phyloP scores from a whole-genome alignment of 345 rosid species.

The Bretschneidera sinensis region DNA sequence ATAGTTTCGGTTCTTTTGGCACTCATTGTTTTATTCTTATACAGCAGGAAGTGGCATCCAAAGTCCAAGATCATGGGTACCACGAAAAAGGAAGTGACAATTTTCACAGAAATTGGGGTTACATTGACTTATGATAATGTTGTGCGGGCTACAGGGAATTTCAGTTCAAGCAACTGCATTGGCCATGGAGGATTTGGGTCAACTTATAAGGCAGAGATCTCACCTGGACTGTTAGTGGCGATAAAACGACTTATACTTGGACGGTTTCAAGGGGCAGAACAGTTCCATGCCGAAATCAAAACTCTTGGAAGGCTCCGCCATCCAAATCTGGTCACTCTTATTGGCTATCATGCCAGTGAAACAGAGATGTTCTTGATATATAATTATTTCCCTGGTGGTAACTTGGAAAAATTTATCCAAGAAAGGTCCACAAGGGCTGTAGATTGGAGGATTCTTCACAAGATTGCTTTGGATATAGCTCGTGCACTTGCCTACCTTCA shows the following conservation, averaged over 20 bases:
- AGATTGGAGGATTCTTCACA: constrained; percentile 75
- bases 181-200: constrained; percentile 68
- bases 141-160: constrained; percentile 52
- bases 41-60: constrained; percentile 34
- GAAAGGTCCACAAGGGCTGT: constrained; percentile 41
- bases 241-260: constrained; percentile 55
- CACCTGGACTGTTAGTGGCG: constrained; percentile 38
- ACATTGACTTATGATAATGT: constrained; percentile 45
- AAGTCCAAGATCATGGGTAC: constrained; percentile 32
- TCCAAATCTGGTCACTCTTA: constrained; percentile 47
- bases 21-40: constrained; percentile 39
- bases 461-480: constrained; percentile 80
- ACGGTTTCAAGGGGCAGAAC: constrained; percentile 54
- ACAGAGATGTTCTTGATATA: constrained; percentile 59
- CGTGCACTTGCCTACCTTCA: constrained; percentile 88
- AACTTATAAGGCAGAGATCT: constrained; percentile 51
- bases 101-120: constrained; percentile 37
- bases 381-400: constrained; percentile 59
- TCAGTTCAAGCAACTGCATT: constrained; percentile 44
- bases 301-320: constrained; percentile 53
- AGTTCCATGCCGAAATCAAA: constrained; percentile 54
- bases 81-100: constrained; percentile 39
- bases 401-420: constrained; percentile 50
- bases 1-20: constrained; percentile 50
- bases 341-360: constrained; percentile 60